These are phyloP conservation scores for Dinochytrium kinnereticum DNA, from an alignment of 371 early-diverging fungal species.

Conservation along the genomic window DNA sequence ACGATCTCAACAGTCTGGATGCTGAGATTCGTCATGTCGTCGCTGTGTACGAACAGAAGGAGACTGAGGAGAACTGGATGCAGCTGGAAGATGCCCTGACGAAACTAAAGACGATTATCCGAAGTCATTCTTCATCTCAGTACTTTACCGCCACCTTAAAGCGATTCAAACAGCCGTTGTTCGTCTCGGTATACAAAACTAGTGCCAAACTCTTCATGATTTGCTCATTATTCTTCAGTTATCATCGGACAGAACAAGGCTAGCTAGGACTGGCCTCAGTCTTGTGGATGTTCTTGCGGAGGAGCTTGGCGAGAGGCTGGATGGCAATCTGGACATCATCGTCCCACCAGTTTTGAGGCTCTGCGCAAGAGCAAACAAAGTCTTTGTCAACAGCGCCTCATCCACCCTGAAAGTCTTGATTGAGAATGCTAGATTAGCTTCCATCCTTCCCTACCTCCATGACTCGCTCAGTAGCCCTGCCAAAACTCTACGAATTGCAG, in stretches of 20 bases:
- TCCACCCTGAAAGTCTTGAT: constrained; percentile 39
- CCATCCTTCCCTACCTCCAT: constrained; percentile 33
- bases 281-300: constrained; percentile 38
- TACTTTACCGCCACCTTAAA: constrained; percentile 14
- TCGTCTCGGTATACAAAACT: constrained; percentile 19
- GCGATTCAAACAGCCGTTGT: constrained; percentile 18
- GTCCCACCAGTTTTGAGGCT: constrained; percentile 40
- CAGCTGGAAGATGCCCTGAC: constrained; percentile 42
- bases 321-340: constrained; percentile 36
- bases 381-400: constrained; percentile 38
- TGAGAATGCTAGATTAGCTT: constrained; percentile 24
- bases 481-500: constrained; percentile 35
- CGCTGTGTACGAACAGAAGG: constrained; percentile 40
- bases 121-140: constrained; percentile 23
- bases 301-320: constrained; percentile 34
- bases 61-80: constrained; percentile 52
- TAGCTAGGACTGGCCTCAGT: constrained; percentile 41
- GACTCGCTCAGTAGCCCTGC: constrained; percentile 32
- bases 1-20: constrained; percentile 26
- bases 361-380: constrained; percentile 46
- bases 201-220: too few relatives aligned
- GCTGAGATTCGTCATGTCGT: constrained; percentile 27
- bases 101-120: constrained; percentile 26
- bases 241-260: constrained; percentile 45
- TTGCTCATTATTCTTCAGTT: constrained; percentile 39